Percentiles rank a stretch among this genome's conserved stretches.
Evolutionary conservation across 2,329 filamentous ascomycete genomes (phyloP).

Genomic region (Diaporthe caulivora): DNA sequence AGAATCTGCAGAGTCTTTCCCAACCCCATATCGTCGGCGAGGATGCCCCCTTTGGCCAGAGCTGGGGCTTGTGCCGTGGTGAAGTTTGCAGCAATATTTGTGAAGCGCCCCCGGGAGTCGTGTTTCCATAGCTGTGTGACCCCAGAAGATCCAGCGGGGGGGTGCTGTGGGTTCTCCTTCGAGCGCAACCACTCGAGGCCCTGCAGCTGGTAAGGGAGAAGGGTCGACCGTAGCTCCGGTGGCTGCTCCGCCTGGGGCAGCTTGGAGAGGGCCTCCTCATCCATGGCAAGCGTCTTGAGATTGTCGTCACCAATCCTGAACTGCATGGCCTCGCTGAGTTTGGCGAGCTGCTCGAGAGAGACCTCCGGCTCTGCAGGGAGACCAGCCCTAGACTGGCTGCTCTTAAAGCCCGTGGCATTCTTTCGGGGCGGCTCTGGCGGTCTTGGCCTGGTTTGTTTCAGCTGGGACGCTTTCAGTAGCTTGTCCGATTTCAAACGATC

Average conservation of each 20-base stretch:
- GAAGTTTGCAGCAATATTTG: conserved; percentile 80
- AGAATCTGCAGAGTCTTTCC: conserved; percentile 92
- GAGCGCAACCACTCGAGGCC: conserved; percentile 85
- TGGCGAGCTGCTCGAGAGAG: conserved; percentile 73
- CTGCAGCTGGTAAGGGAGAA: conserved; percentile 86
- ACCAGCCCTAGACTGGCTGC: conserved; percentile 54
- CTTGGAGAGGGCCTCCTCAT: conserved; percentile 76
- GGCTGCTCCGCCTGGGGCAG: conserved; percentile 83
- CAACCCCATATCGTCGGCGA: conserved; percentile 93
- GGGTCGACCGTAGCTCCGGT: conserved; percentile 69
- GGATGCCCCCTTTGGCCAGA: conserved; percentile 83
- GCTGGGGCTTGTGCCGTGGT: conserved; percentile 67
- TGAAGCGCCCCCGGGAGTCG: conserved; percentile 60
- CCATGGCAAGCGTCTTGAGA: conserved; percentile 77
- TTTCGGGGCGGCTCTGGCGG: conserved; percentile 63
- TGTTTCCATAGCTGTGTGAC: conserved; percentile 84
- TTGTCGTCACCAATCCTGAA: conserved; percentile 74
- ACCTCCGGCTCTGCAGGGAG: conserved; percentile 53
- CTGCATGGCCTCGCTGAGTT: conserved; percentile 75
- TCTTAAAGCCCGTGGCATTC: conserved; percentile 55
- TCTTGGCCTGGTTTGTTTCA: conserved; percentile 65
- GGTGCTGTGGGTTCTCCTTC: conserved; percentile 79
- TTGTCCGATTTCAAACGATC: conserved; percentile 72
- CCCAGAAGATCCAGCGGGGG: conserved; percentile 68
- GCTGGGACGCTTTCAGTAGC: conserved; percentile 70